Evolutionary conservation across 2,329 filamentous ascomycete genomes (phyloP).

Genomic region (Madurella fahalii): DNA sequence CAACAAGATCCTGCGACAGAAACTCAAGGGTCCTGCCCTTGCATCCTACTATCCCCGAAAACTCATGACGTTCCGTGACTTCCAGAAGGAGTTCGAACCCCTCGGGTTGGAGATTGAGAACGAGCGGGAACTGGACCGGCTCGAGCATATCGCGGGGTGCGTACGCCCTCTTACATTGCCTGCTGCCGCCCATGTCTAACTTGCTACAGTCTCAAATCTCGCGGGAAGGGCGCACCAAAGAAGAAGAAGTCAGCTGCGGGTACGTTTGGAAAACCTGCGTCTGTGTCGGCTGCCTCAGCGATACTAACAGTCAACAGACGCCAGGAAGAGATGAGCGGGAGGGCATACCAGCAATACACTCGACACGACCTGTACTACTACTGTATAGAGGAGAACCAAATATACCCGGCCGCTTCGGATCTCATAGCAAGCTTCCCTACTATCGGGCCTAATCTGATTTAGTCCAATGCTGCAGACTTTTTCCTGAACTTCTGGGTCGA

Average conservation of each 20-base stretch:
- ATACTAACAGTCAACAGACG: conserved; percentile 36
- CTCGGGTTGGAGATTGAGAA: conserved; percentile 63
- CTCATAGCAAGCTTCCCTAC: neutral
- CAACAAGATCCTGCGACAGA: conserved; percentile 87
- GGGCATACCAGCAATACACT: neutral
- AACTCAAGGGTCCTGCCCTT: conserved; percentile 76
- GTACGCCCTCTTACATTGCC: conserved; percentile 23
- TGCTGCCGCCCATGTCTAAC: conserved; percentile 16
- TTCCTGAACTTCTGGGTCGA: too few relatives aligned
- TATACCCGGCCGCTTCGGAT: conserved; percentile 15
- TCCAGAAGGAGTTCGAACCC: conserved; percentile 65
- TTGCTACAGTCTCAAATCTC: conserved; percentile 58
- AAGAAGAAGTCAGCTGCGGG: conserved; percentile 68
- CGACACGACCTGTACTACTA: conserved; percentile 19
- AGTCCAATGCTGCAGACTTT: too few relatives aligned
- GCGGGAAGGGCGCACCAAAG: conserved; percentile 84
- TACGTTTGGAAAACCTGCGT: conserved; percentile 23
- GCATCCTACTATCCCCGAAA: conserved; percentile 84
- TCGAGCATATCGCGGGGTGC: conserved; percentile 68
- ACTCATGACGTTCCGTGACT: conserved; percentile 65
- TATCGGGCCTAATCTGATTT: too few relatives aligned
- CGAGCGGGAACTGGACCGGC: conserved; percentile 72
- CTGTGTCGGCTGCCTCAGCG: neutral
- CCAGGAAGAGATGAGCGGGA: conserved; percentile 35
- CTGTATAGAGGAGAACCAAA: conserved; percentile 20